Conservation (phyloP, 306 rosid genomes). For the Prunus dulcis region DNA sequence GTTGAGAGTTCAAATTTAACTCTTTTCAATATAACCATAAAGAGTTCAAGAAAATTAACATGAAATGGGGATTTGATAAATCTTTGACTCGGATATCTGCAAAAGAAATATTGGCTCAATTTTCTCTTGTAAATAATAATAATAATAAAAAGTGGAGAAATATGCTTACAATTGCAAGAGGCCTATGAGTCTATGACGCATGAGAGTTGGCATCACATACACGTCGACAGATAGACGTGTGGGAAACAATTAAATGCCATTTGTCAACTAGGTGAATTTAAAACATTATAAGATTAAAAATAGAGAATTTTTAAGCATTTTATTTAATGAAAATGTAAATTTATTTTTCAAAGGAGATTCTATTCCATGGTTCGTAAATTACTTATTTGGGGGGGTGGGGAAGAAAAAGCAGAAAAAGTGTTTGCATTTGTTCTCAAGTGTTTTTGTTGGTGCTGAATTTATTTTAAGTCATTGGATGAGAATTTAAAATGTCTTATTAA, state of each 20-base stretch:
- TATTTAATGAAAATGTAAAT: not conserved
- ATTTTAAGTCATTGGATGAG: too few species aligned
- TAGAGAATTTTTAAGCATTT: not conserved
- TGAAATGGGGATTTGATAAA: not conserved
- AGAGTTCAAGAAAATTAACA: not conserved
- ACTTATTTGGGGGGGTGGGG: not conserved
- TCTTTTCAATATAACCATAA: not conserved
- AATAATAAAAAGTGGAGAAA: too few species aligned
- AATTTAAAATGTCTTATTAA: too few species aligned
- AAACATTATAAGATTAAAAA: too few species aligned
- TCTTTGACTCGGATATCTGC: not conserved
- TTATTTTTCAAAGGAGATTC: not conserved
- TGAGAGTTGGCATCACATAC: not conserved
- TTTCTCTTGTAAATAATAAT: too few species aligned
- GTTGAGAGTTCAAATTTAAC: not conserved
- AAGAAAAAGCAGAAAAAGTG: too few species aligned
- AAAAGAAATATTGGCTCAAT: too few species aligned
- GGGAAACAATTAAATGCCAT: not conserved
- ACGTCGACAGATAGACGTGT: not conserved
- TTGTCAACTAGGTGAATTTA: not conserved
- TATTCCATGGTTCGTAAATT: not conserved
- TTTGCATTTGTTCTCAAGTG: too few species aligned
- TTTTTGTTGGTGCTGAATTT: too few species aligned
- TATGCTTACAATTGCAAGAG: too few species aligned
- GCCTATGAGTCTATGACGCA: not conserved